Evolutionary conservation across 495 filamentous ascomycete species (phyloP).

Genomic region (Schizothecium vesticola): DNA sequence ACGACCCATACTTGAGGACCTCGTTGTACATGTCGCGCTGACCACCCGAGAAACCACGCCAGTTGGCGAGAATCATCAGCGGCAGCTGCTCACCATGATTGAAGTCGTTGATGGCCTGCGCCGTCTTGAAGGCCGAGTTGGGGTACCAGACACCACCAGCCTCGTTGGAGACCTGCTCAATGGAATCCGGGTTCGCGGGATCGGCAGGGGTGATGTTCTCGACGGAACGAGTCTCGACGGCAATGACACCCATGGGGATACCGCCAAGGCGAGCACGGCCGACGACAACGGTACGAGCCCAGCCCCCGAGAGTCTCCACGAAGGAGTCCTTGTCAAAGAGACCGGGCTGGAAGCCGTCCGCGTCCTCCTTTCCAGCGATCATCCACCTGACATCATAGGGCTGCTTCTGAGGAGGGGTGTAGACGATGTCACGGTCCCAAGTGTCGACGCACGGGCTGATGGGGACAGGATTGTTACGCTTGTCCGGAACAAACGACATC

Average conservation of each 20-base stretch:
- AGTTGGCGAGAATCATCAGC: slow-evolving; percentile 98
- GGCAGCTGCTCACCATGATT: slow-evolving; percentile 98
- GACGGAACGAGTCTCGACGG: slow-evolving; percentile 88
- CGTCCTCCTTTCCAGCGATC: slow-evolving; percentile 82
- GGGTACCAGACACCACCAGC: slow-evolving; percentile 99
- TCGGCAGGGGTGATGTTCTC: slow-evolving; percentile 98
- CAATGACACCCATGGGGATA: slow-evolving; percentile 98
- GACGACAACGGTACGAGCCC: slow-evolving; percentile 94
- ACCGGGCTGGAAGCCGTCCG: slow-evolving; percentile 70
- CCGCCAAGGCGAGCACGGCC: slow-evolving; percentile 95
- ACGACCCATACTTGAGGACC: slow-evolving; percentile 97
- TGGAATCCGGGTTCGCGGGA: slow-evolving; percentile 95
- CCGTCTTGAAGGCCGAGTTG: slow-evolving; percentile 99
- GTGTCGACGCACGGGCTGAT: slow-evolving; percentile 76
- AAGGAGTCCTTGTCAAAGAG: slow-evolving; percentile 96
- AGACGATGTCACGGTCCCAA: slow-evolving; percentile 90
- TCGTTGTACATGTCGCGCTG: slow-evolving; percentile 99
- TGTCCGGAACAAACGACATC: slow-evolving; percentile 94
- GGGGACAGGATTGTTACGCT: slow-evolving; percentile 82
- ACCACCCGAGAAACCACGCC: slow-evolving; percentile 98
- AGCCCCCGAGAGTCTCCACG: slow-evolving; percentile 92
- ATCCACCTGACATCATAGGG: slow-evolving; percentile 92
- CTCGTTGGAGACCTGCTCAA: slow-evolving; percentile 86
- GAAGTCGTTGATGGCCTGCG: slow-evolving; percentile 97
- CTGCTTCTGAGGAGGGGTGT: slow-evolving; percentile 78